Conservation (phyloP, 345 rosid species). For the Pugionium cornutum region DNA sequence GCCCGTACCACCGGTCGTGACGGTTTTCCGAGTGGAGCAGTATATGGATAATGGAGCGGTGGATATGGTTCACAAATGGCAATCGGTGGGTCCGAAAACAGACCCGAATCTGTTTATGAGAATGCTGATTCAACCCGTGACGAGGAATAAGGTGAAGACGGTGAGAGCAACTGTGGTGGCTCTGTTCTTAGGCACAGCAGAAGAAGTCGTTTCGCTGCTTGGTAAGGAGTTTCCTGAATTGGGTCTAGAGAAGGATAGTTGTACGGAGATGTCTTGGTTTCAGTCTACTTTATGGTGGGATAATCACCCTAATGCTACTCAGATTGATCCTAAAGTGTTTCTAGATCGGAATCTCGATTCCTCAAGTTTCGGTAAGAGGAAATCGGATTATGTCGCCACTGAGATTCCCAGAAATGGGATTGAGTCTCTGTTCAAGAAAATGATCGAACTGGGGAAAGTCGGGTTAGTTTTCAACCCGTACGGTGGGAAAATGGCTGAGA, state of each 20-base stretch:
- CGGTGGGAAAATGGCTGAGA: slow-evolving; percentile 56
- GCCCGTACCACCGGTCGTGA: slow-evolving; percentile 50
- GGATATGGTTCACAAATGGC: slow-evolving; percentile 51
- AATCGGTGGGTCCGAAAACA: slow-evolving; percentile 52
- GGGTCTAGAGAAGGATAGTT: slow-evolving; percentile 45
- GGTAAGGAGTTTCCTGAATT: slow-evolving; percentile 52
- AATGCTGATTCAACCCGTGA: slow-evolving; percentile 57
- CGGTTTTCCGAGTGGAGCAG: slow-evolving; percentile 50
- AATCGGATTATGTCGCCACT: slow-evolving; percentile 59
- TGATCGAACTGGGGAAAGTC: slow-evolving; percentile 50
- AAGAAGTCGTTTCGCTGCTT: slow-evolving; percentile 44
- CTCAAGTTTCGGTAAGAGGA: slow-evolving; percentile 51
- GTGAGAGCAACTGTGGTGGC: slow-evolving; percentile 46
- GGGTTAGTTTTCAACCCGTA: slow-evolving; percentile 33
- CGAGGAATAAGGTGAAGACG: slow-evolving; percentile 44
- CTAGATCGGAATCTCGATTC: slow-evolving; percentile 42
- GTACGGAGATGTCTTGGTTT: slow-evolving; percentile 62
- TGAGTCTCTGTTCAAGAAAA: slow-evolving; percentile 49
- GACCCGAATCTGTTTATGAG: slow-evolving; percentile 62
- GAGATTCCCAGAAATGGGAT: slow-evolving; percentile 43
- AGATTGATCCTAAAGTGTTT: slow-evolving; percentile 43
- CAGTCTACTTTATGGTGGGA: slow-evolving; percentile 60
- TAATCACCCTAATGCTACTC: slow-evolving; percentile 32
- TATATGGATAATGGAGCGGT: slow-evolving; percentile 42
- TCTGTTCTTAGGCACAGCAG: slow-evolving; percentile 47